phyloP scores from a whole-genome alignment of 2,329 filamentous ascomycete species.

The Pseudomassariella vexata region DNA sequence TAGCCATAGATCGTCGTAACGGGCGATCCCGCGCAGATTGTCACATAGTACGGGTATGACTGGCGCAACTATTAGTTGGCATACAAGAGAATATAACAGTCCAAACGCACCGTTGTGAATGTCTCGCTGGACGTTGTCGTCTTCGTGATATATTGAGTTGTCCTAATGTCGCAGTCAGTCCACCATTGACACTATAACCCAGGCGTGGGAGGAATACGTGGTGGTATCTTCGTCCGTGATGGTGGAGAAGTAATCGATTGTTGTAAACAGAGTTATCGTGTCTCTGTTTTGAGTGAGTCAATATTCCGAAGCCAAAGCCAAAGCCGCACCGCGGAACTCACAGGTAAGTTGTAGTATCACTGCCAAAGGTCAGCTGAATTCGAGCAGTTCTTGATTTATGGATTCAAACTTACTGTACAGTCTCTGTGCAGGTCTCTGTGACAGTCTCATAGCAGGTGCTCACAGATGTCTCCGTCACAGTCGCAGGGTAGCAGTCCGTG shows the following conservation, averaged over 20 bases:
- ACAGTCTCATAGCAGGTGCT: conserved; percentile 9
- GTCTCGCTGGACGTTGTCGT: conserved; percentile 3
- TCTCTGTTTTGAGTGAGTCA: too few relatives aligned
- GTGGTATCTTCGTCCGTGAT: too few relatives aligned
- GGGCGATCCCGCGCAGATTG: conserved; percentile 3
- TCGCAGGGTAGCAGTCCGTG: too few relatives aligned
- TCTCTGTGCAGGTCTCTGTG: conserved; percentile 3
- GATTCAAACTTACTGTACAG: background rate
- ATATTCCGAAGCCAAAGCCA: too few relatives aligned
- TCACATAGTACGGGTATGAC: conserved; percentile 5
- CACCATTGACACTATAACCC: too few relatives aligned
- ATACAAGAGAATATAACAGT: background rate
- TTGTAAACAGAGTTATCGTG: too few relatives aligned
- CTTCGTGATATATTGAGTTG: conserved; percentile 4
- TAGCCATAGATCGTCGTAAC: background rate
- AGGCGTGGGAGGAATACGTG: too few relatives aligned
- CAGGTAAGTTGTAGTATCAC: conserved; percentile 2
- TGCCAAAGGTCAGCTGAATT: too few relatives aligned
- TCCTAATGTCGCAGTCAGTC: conserved; percentile 4
- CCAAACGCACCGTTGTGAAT: conserved; percentile 4
- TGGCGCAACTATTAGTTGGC: too few relatives aligned
- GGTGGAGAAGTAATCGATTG: too few relatives aligned
- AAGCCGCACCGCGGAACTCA: too few relatives aligned
- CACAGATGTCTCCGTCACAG: conserved; percentile 13
- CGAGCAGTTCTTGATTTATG: too few relatives aligned